phyloP scores from a whole-genome alignment of 1,139 yeast genomes.

The Candida sp. region DNA sequence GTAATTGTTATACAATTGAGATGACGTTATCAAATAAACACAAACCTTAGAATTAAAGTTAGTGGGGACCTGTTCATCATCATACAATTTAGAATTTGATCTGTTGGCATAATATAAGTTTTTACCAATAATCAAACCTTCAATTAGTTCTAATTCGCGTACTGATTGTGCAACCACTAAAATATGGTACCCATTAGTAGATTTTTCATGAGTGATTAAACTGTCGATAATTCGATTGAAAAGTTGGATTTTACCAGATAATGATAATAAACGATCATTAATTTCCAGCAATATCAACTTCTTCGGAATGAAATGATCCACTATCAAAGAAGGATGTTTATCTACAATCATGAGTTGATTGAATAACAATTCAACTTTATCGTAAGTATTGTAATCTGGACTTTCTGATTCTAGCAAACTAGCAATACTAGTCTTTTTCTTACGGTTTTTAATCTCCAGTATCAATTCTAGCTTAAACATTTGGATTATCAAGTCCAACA shows the following conservation, averaged over 20 bases:
- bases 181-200: constrained; percentile 22
- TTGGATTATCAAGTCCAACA: constrained; percentile 50
- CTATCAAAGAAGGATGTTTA: constrained; percentile 66
- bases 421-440: constrained; percentile 32
- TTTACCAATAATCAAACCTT: constrained; percentile 65
- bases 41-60: constrained; percentile 9
- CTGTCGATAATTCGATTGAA: constrained; percentile 50
- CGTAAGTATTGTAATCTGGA: constrained; percentile 7
- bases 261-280: constrained; percentile 47
- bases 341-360: constrained; percentile 49
- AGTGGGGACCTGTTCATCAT: constrained; percentile 20
- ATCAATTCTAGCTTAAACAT: constrained; percentile 48
- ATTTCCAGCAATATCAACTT: constrained; percentile 63
- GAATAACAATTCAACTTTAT: constrained; percentile 30
- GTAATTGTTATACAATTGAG: constrained; percentile 37
- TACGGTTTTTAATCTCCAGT: constrained; percentile 20
- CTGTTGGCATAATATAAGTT: constrained; percentile 53
- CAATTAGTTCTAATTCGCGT: constrained; percentile 69
- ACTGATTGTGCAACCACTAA: constrained; percentile 59
- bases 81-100: constrained; percentile 58
- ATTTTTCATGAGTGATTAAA: constrained; percentile 14
- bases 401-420: constrained; percentile 27
- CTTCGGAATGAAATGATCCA: constrained; percentile 73
- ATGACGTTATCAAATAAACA: constrained; percentile 36
- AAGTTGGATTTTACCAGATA: constrained; percentile 58